Evolutionary conservation across 768 basidiomycete genomes (phyloP), one percentile per base, ranked within the genome.

Genomic region (Cystobasidium ongulense): DNA sequence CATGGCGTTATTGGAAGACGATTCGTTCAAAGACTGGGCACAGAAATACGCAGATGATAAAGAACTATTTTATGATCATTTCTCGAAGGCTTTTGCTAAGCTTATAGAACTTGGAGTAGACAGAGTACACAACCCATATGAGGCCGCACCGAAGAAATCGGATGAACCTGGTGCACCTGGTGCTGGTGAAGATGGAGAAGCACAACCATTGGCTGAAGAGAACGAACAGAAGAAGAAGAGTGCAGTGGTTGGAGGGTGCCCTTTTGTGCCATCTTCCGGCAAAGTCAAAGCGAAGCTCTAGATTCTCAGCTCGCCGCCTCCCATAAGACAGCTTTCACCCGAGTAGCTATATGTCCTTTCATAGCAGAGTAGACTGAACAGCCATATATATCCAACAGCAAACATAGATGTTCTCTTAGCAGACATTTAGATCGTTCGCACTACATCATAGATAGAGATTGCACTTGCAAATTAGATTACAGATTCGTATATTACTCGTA

Each of bases 1-100:
- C 82, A 93, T 92, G 81, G 87, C 89, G 72, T 85, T 97, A 71
- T 85, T 86, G 76, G 87, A 89, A 81, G 94, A 96, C 84, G 94
- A 90, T 86, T 84, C 84, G 78, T 95, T 95, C 86, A 91, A 88
- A 85, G 90, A 91, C 82, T 87, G 84, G 80, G 90, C 89, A 73
- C 88, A 91, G 83, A 86, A 87, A 13, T 97, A 96, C 78, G 92
- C 94, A 33, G 85, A 90, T 29, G 86, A 88, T 79, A 86, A 89
- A 80, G 86, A 89, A 5, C 84, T 90, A 23, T 97, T 90, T 86
- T 95, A 95, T 86, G 89, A 90, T 81, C 93, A 96, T 92, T 94
- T 80, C 76, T 89, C 61, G 17, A 53, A 54, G 7, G 74, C 63
- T 36, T 74, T 74, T 43, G 74, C 74, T 36, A 74, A 74, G 35